Evolutionary conservation across 73 alveolate genomes (phyloP).

Genomic region (Paramecium tetraurelia): DNA sequence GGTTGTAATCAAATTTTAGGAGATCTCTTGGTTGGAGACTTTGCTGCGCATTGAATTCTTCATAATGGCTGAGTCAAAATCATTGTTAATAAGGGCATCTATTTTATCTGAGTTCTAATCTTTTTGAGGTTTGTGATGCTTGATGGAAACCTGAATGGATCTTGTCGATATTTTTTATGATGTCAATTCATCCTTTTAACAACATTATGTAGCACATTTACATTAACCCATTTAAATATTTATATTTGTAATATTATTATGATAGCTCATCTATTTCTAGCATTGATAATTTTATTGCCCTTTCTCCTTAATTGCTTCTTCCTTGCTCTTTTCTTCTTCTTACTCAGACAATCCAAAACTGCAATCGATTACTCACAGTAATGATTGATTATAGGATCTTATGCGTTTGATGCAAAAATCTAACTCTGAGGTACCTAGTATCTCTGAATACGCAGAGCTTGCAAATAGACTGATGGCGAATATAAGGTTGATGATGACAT

Average conservation of each 20-base stretch:
- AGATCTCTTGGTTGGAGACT: background rate
- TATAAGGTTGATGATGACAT: background rate
- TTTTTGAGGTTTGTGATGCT: background rate
- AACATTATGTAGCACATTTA: background rate
- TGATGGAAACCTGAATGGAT: background rate
- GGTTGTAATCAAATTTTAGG: background rate
- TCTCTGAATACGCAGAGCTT: background rate
- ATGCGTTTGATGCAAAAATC: background rate
- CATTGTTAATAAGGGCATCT: background rate
- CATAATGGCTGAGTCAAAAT: background rate
- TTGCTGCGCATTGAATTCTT: background rate
- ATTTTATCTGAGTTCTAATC: background rate
- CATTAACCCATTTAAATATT: background rate
- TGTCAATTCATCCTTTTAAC: constrained; percentile 12
- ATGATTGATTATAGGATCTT: background rate
- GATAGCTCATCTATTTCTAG: constrained; percentile 30
- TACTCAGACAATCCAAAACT: background rate
- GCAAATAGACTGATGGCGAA: background rate
- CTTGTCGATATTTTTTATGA: background rate
- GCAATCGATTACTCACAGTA: background rate
- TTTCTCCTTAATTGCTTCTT: background rate
- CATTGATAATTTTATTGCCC: background rate
- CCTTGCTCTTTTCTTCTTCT: background rate
- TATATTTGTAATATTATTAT: background rate
- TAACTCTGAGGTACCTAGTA: background rate